Conservation (phyloP, 202 grass and related monocot species). For the Carex sylvatica region DNA sequence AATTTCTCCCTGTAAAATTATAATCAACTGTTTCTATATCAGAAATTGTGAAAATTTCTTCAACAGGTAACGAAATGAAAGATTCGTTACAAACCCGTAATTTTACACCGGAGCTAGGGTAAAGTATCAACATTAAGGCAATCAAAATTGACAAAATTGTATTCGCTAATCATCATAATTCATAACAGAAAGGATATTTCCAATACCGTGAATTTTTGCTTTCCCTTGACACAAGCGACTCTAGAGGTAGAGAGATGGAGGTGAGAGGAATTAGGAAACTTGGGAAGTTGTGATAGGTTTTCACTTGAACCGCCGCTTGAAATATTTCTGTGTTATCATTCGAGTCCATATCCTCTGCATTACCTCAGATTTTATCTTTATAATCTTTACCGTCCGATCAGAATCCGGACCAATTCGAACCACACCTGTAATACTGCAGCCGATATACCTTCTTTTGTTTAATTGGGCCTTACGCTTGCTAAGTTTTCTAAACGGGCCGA, state of each 20-base stretch:
- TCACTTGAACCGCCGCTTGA: neutral
- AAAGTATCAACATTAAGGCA: neutral
- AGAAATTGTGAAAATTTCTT: neutral
- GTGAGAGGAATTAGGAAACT: neutral
- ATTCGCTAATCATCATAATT: neutral
- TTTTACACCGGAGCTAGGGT: neutral
- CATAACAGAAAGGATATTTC: neutral
- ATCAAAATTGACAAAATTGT: neutral
- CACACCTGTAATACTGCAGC: too few relatives aligned
- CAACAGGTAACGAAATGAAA: neutral
- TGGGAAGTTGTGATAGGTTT: neutral
- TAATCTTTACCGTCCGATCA: too few relatives aligned
- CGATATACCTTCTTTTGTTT: neutral
- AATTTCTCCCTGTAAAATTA: neutral
- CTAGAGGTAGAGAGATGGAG: neutral
- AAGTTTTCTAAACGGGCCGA: neutral
- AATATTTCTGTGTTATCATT: neutral
- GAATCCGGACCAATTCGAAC: too few relatives aligned
- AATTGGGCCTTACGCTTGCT: neutral
- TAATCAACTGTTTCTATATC: neutral
- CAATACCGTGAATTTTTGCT: slow-evolving; percentile 2
- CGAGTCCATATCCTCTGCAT: neutral
- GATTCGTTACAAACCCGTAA: neutral
- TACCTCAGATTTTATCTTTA: too few relatives aligned
- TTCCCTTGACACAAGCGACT: slow-evolving; percentile 3